phyloP scores from a whole-genome alignment of 768 basidiomycete genomes.

The Boletus rubropictus region DNA sequence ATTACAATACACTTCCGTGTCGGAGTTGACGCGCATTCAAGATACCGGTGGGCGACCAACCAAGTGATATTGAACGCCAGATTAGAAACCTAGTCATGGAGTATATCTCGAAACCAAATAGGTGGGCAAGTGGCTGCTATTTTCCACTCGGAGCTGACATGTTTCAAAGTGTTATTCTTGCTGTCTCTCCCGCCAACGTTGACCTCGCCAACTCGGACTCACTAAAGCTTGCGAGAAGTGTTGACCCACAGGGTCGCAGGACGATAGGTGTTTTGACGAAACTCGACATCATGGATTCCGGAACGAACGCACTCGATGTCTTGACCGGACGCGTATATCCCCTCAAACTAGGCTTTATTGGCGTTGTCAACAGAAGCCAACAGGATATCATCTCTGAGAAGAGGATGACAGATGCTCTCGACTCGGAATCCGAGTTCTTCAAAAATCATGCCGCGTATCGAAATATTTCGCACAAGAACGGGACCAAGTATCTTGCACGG shows the following conservation, averaged over 20 bases:
- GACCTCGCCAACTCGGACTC: slow-evolving; percentile 99
- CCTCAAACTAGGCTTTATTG: slow-evolving; percentile 96
- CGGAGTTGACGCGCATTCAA: slow-evolving; percentile 26
- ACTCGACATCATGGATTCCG: slow-evolving; percentile 98
- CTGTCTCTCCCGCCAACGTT: slow-evolving; percentile 96
- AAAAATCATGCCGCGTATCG: slow-evolving; percentile 83
- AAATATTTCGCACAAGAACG: slow-evolving; percentile 95
- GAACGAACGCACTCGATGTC: slow-evolving; percentile 95
- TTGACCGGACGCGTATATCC: slow-evolving; percentile 97
- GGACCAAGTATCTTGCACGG: slow-evolving; percentile 92
- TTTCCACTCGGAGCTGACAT: slow-evolving; percentile 5
- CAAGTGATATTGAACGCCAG: slow-evolving; percentile 95
- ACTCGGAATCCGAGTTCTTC: slow-evolving; percentile 89
- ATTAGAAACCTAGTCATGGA: slow-evolving; percentile 93
- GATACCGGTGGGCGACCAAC: slow-evolving; percentile 96
- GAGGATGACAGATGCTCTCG: slow-evolving; percentile 77
- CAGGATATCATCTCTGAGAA: slow-evolving; percentile 91
- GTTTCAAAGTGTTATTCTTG: slow-evolving; percentile 76
- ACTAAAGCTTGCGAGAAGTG: slow-evolving; percentile 89
- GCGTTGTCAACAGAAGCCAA: slow-evolving; percentile 95
- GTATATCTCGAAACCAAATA: slow-evolving; percentile 94
- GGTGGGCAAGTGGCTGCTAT: slow-evolving; percentile 42
- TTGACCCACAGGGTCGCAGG: slow-evolving; percentile 92
- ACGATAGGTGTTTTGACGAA: slow-evolving; percentile 97
- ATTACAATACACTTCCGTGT: not conserved